phyloP scores from a whole-genome alignment of 495 filamentous ascomycete species.

The Penicillium verhagenii region DNA sequence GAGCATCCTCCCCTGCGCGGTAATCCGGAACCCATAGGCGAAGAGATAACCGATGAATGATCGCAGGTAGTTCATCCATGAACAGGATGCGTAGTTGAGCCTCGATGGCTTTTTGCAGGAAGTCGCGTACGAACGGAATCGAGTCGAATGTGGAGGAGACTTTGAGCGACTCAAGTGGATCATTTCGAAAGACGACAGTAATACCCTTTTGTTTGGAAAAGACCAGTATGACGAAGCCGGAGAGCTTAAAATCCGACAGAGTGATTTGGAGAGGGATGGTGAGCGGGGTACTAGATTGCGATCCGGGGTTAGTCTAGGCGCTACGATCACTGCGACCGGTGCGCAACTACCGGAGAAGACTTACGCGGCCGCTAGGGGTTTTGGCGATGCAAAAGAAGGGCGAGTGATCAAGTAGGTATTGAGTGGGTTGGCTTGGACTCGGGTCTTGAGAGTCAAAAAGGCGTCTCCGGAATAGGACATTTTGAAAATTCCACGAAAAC shows the following conservation, averaged over 20 bases:
- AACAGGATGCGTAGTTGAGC: constrained; percentile 87
- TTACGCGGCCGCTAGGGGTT: constrained; percentile 86
- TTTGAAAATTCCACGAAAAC: constrained; percentile 97
- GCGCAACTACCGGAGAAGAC: constrained; percentile 13
- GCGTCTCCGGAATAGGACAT: constrained; percentile 97
- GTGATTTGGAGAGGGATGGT: constrained; percentile 97
- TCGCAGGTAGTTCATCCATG: constrained; percentile 96
- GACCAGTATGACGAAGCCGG: constrained; percentile 94
- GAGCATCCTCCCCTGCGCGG: constrained; percentile 57
- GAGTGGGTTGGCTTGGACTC: constrained; percentile 95
- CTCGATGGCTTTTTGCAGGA: constrained; percentile 95
- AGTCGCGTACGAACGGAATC: constrained; percentile 96
- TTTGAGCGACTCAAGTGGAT: constrained; percentile 95
- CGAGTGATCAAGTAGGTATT: constrained; percentile 93
- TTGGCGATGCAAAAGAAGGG: constrained; percentile 86
- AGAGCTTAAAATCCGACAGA: constrained; percentile 93
- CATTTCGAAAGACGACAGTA: constrained; percentile 95
- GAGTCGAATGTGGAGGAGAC: constrained; percentile 98
- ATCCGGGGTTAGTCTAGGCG: constrained; percentile 15
- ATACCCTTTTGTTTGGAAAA: constrained; percentile 97
- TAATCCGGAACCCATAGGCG: constrained; percentile 89
- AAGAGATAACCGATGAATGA: constrained; percentile 90
- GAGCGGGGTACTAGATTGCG: constrained; percentile 59
- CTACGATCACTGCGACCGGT: background rate
- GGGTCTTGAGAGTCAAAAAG: constrained; percentile 87